Evolutionary conservation across 345 rosid genomes (phyloP).

Genomic region (Euclidium syriacum): DNA sequence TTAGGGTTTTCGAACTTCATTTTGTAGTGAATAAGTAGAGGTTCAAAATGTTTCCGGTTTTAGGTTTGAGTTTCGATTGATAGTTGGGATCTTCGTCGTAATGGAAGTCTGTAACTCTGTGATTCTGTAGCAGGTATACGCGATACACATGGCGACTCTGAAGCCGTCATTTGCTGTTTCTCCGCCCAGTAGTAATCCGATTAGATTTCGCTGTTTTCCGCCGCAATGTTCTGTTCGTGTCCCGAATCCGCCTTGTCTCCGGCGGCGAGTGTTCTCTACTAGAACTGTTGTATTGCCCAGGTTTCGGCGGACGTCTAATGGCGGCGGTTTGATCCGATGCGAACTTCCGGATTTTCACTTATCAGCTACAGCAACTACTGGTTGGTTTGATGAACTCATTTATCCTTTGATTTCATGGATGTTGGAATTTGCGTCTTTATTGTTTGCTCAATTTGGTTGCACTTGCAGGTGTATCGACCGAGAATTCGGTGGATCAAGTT

Average conservation of each 20-base stretch:
- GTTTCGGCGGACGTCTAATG: background rate
- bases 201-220: constrained; percentile 19
- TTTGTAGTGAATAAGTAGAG: background rate
- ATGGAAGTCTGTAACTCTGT: background rate
- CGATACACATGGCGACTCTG: constrained; percentile 21
- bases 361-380: constrained; percentile 27
- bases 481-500: constrained; percentile 39
- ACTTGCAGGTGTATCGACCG: constrained; percentile 53
- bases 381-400: constrained; percentile 7
- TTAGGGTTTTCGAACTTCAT: constrained; percentile 6
- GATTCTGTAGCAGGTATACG: constrained; percentile 7
- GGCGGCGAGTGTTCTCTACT: constrained; percentile 9
- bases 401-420: background rate
- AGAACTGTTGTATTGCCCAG: background rate
- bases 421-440: background rate
- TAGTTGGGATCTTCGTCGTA: background rate
- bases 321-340: constrained; percentile 23
- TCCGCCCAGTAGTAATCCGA: constrained; percentile 10
- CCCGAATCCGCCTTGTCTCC: constrained; percentile 11
- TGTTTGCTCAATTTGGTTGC: constrained; percentile 11
- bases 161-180: constrained; percentile 24
- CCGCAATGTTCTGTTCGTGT: constrained; percentile 21
- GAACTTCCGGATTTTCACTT: constrained; percentile 29
- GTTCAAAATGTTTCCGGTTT: background rate
- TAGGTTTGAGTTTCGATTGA: background rate